These are phyloP conservation scores for Trichoderma koningii DNA, from an alignment of 2,329 filamentous ascomycete genomes.

Conservation along the genomic window DNA sequence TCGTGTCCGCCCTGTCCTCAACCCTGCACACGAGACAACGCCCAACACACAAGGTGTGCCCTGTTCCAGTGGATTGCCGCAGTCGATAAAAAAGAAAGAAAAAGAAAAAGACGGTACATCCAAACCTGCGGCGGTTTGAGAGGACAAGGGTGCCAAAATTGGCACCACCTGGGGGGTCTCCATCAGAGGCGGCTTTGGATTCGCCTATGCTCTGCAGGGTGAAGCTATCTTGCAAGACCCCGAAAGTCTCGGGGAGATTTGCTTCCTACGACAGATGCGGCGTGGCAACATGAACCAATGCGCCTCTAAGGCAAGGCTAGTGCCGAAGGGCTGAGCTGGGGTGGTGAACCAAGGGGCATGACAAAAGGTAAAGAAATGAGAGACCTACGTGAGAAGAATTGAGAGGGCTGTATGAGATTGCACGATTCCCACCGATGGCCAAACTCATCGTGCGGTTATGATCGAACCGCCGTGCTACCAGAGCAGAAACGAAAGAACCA, in stretches of 20 bases:
- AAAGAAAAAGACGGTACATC: slow-evolving; percentile 32
- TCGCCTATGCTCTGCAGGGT: slow-evolving; percentile 30
- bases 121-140: slow-evolving; percentile 35
- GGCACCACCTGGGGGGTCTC: slow-evolving; percentile 27
- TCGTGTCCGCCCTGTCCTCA: slow-evolving; percentile 37
- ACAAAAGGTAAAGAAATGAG: neutral
- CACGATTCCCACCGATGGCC: neutral
- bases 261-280: slow-evolving; percentile 26
- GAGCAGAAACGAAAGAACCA: neutral
- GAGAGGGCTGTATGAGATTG: neutral
- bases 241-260: slow-evolving; percentile 24
- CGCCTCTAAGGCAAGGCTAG: slow-evolving; percentile 23
- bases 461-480: neutral
- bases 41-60: slow-evolving; percentile 23
- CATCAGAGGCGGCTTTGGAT: slow-evolving; percentile 29
- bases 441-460: neutral
- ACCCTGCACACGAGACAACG: slow-evolving; percentile 25
- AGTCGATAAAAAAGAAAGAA: slow-evolving; percentile 37
- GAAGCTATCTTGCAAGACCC: slow-evolving; percentile 18
- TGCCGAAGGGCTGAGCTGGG: slow-evolving; percentile 26
- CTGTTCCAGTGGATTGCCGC: slow-evolving; percentile 34
- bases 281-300: slow-evolving; percentile 28
- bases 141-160: slow-evolving; percentile 31
- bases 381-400: neutral
- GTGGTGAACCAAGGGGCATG: neutral